phyloP scores from a whole-genome alignment of 2,329 filamentous ascomycete genomes.

The Monosporascus sp. region DNA sequence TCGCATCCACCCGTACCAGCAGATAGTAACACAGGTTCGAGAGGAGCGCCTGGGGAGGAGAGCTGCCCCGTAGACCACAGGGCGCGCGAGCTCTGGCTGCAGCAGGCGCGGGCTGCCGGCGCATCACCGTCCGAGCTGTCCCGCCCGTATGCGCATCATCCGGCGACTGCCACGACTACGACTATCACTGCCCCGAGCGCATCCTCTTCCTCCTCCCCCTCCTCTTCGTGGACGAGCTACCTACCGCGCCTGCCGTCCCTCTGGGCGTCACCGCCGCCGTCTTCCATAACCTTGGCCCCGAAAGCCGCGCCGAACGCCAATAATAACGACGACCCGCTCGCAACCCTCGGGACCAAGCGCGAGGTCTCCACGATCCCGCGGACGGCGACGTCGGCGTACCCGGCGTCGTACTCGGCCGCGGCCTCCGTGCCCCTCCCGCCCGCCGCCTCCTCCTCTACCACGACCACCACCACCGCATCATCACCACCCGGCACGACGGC shows the following conservation, averaged over 20 bases:
- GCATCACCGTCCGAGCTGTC: too few species aligned
- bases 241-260: constrained; percentile 38
- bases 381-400: constrained; percentile 14
- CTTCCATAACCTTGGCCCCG: constrained; percentile 4
- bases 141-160: background rate
- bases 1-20: background rate
- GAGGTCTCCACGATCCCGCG: constrained; percentile 77
- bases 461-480: constrained; percentile 32
- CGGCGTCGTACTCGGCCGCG: background rate
- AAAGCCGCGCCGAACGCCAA: constrained; percentile 1
- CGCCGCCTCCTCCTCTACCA: constrained; percentile 30
- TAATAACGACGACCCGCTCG: background rate
- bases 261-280: constrained; percentile 22
- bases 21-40: too few species aligned
- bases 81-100: constrained; percentile 61
- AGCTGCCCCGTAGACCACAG: constrained; percentile 65
- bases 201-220: constrained; percentile 24
- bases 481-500: constrained; percentile 11
- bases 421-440: constrained; percentile 30
- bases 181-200: constrained; percentile 23
- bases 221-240: constrained; percentile 38
- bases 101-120: constrained; percentile 20
- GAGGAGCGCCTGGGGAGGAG: constrained; percentile 16
- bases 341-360: constrained; percentile 57
- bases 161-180: constrained; percentile 8